A percentile compares a stretch with the other conserved stretches of the same genome.
These are phyloP conservation scores for Aspergillus indologenus DNA, from an alignment of 495 filamentous ascomycete species.

Conservation along the genomic window DNA sequence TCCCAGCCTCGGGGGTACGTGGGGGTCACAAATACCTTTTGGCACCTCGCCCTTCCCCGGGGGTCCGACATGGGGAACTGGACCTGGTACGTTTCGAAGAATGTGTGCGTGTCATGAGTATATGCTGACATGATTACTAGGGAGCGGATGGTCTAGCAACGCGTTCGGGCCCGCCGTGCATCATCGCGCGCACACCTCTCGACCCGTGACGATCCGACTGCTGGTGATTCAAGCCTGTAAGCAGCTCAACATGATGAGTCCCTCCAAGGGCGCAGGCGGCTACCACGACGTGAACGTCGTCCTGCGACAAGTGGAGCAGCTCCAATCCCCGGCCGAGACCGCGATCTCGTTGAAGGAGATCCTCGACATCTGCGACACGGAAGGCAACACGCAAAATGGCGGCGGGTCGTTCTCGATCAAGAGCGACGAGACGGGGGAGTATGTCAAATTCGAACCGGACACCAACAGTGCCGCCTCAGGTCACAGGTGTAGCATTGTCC, in stretches of 20 bases:
- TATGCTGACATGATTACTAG: conserved; percentile 30
- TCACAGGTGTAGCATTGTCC: conserved; percentile 42
- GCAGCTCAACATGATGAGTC: conserved; percentile 44
- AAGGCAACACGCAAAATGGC: conserved; percentile 82
- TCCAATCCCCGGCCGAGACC: conserved; percentile 53
- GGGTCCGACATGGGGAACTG: conserved; percentile 40
- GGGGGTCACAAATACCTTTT: conserved; percentile 43
- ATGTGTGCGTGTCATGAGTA: background rate
- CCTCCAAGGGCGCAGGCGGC: conserved; percentile 35
- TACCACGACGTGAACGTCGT: conserved; percentile 68
- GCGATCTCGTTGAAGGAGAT: conserved; percentile 67
- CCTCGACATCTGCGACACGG: conserved; percentile 86
- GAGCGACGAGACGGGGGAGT: conserved; percentile 46
- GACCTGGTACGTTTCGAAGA: conserved; percentile 29
- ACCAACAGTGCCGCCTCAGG: conserved; percentile 39
- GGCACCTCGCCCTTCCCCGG: conserved; percentile 40
- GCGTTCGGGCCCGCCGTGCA: conserved; percentile 46
- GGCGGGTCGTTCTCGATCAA: conserved; percentile 75
- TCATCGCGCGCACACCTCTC: conserved; percentile 47
- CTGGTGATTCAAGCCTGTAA: conserved; percentile 60
- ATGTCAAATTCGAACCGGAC: conserved; percentile 63
- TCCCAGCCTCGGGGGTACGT: conserved; percentile 37
- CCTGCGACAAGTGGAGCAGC: conserved; percentile 60
- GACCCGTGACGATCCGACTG: conserved; percentile 55
- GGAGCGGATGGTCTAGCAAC: conserved; percentile 50